Base-by-base conservation (phyloP, 768 basidiomycete genomes). In the Amanita brunnescens region DNA sequence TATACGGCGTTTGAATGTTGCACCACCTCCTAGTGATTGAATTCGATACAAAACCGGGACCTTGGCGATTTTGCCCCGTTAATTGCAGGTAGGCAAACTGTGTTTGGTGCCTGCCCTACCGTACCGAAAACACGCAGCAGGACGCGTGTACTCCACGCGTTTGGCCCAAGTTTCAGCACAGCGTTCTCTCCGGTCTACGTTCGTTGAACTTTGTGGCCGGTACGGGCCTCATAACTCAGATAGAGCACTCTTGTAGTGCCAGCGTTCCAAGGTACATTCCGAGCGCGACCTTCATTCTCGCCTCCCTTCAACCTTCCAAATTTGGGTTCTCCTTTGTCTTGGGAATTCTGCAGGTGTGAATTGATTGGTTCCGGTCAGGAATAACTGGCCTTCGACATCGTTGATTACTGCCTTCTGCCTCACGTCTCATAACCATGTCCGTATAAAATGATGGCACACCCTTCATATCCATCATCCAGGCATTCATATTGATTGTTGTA, bases 321-420 rank as follows among this genome's bases (percentile, higher is more conserved):
- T 75, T 62, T 69, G 71, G 75, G 66, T 58, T 61, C 62, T 66
- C 72, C 72, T 71, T 77, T 77, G 73, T 75, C 67, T 67, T 62
- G 56, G 57, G 57, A 58, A 59, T 58, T 58, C 55, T 59, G n/a
- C 61, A 59, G 65, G 67, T 68, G 68, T 68, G 69, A 69, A 70
- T 63, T 53, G 61, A 65, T 64, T 63, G 60, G 61, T 58, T 62
- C 60, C 62, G 33, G n/a, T 62, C 60, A 61, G 58, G 60, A 60
- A 61, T 61, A 62, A 62, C 59, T 61, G 58, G 66, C 69, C 59
- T 67, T 62, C 67, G 65, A 61, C 62, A 55, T 56, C 56, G 65
- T 65, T 65, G 66, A 64, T 65, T 63, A 61, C 64, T 64, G 63
- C 64, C 62, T 67, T 61, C 61, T 63, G 57, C 68, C 63, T 68